Evolutionary conservation across 371 early-diverging fungal species (phyloP).

Genomic region (Mortierella sp.): DNA sequence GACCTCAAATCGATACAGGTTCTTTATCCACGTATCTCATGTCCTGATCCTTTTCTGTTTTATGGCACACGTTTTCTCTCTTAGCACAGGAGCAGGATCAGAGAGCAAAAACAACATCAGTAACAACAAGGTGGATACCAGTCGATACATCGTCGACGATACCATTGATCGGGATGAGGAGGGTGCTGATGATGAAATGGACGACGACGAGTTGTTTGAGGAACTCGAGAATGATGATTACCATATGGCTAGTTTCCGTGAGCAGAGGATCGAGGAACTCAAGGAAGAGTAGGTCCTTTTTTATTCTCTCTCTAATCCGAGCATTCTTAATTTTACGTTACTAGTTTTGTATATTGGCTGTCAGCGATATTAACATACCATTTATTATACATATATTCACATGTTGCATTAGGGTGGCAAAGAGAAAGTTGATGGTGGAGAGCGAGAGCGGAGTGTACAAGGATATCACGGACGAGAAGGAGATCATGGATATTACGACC

Average conservation of each 20-base stretch:
- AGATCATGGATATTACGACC: slow-evolving; percentile 88
- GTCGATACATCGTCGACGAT: slow-evolving; percentile 39
- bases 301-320: not conserved
- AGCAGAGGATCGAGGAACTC: slow-evolving; percentile 70
- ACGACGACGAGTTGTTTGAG: slow-evolving; percentile 71
- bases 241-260: slow-evolving; percentile 67
- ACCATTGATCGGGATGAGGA: slow-evolving; percentile 38
- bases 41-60: too few relatives aligned
- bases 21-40: too few relatives aligned
- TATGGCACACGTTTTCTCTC: not conserved
- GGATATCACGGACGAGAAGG: slow-evolving; percentile 88
- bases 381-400: too few relatives aligned
- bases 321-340: too few relatives aligned
- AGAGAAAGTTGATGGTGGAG: slow-evolving; percentile 74
- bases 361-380: too few relatives aligned
- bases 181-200: slow-evolving; percentile 57
- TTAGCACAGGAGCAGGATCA: slow-evolving; percentile 15
- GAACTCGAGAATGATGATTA: slow-evolving; percentile 73
- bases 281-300: slow-evolving; percentile 62
- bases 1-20: too few relatives aligned
- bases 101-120: not conserved
- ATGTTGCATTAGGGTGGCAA: slow-evolving; percentile 62
- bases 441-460: slow-evolving; percentile 86
- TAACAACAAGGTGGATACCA: slow-evolving; percentile 13
- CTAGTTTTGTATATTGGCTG: too few relatives aligned